These are phyloP conservation scores for Chimonanthus salicifolius DNA, from an alignment of 164 flowering plant genomes.

Conservation along the genomic window DNA sequence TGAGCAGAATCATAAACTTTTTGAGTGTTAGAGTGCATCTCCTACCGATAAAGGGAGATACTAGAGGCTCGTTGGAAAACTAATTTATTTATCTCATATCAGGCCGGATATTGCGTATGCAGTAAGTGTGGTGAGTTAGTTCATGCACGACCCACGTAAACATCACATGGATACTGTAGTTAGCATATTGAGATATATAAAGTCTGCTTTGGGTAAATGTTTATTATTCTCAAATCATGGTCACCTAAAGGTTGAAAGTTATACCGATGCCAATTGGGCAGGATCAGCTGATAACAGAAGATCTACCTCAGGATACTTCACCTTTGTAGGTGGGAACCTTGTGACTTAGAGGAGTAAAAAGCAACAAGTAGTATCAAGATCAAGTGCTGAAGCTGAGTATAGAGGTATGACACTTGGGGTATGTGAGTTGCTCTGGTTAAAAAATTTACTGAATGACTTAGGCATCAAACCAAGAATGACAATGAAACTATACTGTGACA, in stretches of 20 bases:
- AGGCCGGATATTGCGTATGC: too few relatives aligned
- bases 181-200: not conserved
- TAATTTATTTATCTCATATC: too few relatives aligned
- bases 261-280: not conserved
- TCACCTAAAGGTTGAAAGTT: not conserved
- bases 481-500: not conserved
- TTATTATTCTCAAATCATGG: not conserved
- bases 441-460: not conserved
- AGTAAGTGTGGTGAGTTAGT: too few relatives aligned
- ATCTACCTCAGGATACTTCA: not conserved
- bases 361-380: not conserved
- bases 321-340: constrained; percentile 2
- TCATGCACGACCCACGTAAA: too few relatives aligned
- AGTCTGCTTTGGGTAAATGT: not conserved
- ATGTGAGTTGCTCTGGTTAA: not conserved
- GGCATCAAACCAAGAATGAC: not conserved
- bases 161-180: too few relatives aligned
- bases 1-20: too few relatives aligned
- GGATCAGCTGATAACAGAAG: not conserved
- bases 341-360: constrained; percentile 2
- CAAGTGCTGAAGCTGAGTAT: not conserved
- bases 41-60: too few relatives aligned
- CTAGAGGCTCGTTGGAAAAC: too few relatives aligned
- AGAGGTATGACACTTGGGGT: constrained; percentile 1
- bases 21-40: too few relatives aligned